Conservation (phyloP, 2,329 filamentous ascomycete genomes). For the Bipolaris gigantea region DNA sequence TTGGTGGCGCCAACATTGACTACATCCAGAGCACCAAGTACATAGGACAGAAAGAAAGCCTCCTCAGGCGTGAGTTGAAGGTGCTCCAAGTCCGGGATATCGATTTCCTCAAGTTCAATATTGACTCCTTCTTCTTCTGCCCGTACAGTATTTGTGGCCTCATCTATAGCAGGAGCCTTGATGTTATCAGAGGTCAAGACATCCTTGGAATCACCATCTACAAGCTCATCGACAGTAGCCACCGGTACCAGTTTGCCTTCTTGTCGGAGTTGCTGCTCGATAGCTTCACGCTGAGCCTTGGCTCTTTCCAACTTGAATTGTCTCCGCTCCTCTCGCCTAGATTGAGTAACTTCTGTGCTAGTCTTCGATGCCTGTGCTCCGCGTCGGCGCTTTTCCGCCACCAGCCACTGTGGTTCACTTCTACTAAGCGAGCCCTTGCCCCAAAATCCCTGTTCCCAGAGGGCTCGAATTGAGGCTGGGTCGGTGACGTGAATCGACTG, state of each 20-base stretch:
- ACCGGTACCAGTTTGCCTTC: constrained; percentile 49
- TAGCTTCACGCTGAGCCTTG: constrained; percentile 80
- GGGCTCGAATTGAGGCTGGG: constrained; percentile 69
- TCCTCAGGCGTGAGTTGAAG: constrained; percentile 91
- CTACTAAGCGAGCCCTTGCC: constrained; percentile 91
- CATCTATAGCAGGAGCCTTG: constrained; percentile 18
- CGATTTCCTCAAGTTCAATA: constrained; percentile 8
- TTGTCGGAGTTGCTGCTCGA: constrained; percentile 68
- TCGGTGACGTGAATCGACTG: constrained; percentile 84
- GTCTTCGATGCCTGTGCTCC: constrained; percentile 68
- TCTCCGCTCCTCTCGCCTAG: constrained; percentile 76
- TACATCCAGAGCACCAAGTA: constrained; percentile 72
- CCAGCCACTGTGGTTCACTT: constrained; percentile 92
- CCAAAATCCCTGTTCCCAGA: constrained; percentile 98
- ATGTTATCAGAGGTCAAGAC: constrained; percentile 18
- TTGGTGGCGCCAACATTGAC: constrained; percentile 50
- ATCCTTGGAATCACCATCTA: constrained; percentile 32
- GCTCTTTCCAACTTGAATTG: constrained; percentile 90
- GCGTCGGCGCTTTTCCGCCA: constrained; percentile 73
- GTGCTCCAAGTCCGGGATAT: constrained; percentile 65
- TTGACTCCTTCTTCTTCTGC: constrained; percentile 9
- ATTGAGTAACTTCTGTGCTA: constrained; percentile 77
- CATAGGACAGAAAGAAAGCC: constrained; percentile 86
- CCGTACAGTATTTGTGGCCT: constrained; percentile 9
- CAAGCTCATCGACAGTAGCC: constrained; percentile 31